Evolutionary conservation across 1,284 basidiomycete genomes (phyloP).

Genomic region (Trichosporon inkin): DNA sequence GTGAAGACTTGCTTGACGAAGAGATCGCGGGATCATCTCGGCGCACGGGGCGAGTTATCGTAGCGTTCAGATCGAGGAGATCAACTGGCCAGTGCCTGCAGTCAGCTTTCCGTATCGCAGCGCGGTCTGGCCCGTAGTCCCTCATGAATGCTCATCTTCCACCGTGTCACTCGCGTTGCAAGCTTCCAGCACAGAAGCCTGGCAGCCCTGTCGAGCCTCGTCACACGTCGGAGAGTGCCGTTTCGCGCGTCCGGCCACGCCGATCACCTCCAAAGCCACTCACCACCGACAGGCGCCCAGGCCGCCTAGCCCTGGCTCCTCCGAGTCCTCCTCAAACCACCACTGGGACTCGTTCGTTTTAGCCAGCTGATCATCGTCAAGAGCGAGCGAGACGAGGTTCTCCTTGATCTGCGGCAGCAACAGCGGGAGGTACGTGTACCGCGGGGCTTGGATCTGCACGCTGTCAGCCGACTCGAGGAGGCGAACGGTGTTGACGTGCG

Average conservation of each 20-base stretch:
- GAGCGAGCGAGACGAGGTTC: slow-evolving; percentile 81
- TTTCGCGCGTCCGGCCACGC: too few relatives aligned
- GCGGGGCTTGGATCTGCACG: slow-evolving; percentile 61
- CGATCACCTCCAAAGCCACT: too few relatives aligned
- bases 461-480: background rate
- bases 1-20: slow-evolving; percentile 16
- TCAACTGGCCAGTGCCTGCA: slow-evolving; percentile 93
- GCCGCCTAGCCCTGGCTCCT: slow-evolving; percentile 52
- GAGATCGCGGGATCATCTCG: slow-evolving; percentile 15
- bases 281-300: slow-evolving; percentile 63
- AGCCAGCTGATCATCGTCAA: slow-evolving; percentile 72
- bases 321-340: slow-evolving; percentile 79
- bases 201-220: too few relatives aligned
- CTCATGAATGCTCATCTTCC: too few relatives aligned
- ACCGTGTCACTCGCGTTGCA: too few relatives aligned
- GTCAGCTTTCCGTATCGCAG: background rate
- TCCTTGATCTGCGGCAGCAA: slow-evolving; percentile 76
- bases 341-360: slow-evolving; percentile 65
- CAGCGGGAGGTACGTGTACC: slow-evolving; percentile 86
- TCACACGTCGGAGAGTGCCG: too few relatives aligned
- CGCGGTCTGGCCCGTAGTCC: too few relatives aligned
- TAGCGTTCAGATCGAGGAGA: slow-evolving; percentile 72
- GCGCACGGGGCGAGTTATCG: slow-evolving; percentile 31
- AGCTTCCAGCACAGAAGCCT: too few relatives aligned
- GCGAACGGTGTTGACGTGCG: background rate